Conservation (phyloP, 2,329 filamentous ascomycete species). For the Nakataea oryzae region DNA sequence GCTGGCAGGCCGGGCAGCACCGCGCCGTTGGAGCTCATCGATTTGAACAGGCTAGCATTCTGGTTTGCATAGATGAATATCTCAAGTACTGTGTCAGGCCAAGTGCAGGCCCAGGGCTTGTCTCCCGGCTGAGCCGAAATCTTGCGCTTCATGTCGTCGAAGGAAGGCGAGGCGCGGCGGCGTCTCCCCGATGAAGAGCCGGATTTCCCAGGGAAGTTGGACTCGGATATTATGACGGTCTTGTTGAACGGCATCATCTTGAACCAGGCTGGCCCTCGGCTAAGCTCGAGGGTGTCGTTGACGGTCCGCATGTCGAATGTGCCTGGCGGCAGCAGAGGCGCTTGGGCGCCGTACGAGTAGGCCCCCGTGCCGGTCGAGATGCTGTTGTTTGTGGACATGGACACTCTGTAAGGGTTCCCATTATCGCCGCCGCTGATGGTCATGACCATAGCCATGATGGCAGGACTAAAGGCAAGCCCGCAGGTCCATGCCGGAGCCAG, state of each 20-base stretch:
- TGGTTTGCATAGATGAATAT: conserved; percentile 46
- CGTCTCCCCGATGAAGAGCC: neutral
- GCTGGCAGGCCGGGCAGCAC: neutral
- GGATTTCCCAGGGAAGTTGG: neutral
- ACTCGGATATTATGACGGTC: conserved; percentile 40
- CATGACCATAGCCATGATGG: conserved; percentile 9
- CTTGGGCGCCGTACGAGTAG: conserved; percentile 44
- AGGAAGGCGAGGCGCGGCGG: conserved; percentile 4
- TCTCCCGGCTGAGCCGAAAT: conserved; percentile 33
- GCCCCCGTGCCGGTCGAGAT: conserved; percentile 21
- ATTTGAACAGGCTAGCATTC: conserved; percentile 28
- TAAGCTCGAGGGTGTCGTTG: conserved; percentile 36
- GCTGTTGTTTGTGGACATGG: conserved; percentile 18
- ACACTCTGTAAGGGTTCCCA: neutral
- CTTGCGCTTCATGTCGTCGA: conserved; percentile 24
- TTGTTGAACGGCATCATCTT: conserved; percentile 41
- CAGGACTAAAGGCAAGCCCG: conserved; percentile 31
- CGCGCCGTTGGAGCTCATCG: conserved; percentile 3
- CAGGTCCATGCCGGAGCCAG: conserved; percentile 56
- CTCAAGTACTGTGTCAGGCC: conserved; percentile 44
- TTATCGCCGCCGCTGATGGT: neutral
- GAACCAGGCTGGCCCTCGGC: conserved; percentile 43
- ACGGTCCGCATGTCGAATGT: conserved; percentile 30
- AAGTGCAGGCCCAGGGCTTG: conserved; percentile 47
- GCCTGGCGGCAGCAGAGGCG: conserved; percentile 30